Conservation (phyloP, 148 eudicot species). For the Nyssa sinensis region DNA sequence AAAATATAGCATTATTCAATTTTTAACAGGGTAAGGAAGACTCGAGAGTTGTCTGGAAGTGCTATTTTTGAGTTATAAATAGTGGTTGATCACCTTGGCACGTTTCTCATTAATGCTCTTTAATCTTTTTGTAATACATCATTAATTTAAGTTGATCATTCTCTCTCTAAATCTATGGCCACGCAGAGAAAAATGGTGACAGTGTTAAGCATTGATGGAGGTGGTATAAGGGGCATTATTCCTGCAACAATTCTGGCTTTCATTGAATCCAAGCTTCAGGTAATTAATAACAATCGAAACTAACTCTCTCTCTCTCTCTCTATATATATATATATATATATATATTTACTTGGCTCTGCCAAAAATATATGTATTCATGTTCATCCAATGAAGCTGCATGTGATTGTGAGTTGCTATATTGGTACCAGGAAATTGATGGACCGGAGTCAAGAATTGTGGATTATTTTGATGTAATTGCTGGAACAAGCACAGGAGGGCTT, state of each 20-base stretch:
- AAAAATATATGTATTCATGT: too few relatives aligned
- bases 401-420: too few relatives aligned
- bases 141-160: not conserved
- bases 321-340: too few relatives aligned
- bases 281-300: too few relatives aligned
- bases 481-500: conserved; percentile 15
- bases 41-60: too few relatives aligned
- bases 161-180: not conserved
- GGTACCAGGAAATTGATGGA: not conserved
- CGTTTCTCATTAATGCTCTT: not conserved
- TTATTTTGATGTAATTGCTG: conserved; percentile 17
- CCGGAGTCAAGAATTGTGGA: conserved; percentile 12
- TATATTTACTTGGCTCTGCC: too few relatives aligned
- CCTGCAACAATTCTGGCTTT: not conserved
- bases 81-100: not conserved
- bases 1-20: too few relatives aligned
- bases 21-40: too few relatives aligned
- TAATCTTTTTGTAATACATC: not conserved
- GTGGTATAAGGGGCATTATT: not conserved
- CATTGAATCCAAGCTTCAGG: not conserved
- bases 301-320: too few relatives aligned
- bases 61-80: too few relatives aligned
- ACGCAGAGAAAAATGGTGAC: not conserved
- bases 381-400: too few relatives aligned
- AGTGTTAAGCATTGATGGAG: not conserved